Conservation (phyloP, 2,329 filamentous ascomycete genomes). For the Venturiaceae sp. region DNA sequence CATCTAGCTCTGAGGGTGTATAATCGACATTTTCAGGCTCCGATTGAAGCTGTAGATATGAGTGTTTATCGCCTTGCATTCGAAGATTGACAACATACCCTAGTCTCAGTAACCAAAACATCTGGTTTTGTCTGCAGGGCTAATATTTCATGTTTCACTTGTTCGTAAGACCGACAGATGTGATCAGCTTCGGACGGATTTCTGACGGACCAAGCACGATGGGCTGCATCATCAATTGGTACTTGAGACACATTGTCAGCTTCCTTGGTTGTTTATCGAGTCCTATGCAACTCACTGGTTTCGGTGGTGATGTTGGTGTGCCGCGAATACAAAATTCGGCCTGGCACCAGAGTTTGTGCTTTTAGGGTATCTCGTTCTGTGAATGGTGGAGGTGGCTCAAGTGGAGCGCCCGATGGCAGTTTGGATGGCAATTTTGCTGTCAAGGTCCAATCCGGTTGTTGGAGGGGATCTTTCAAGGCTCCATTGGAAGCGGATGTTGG, state of each 20-base stretch:
- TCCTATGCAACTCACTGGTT: neutral
- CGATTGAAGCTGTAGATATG: neutral
- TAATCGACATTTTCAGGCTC: neutral
- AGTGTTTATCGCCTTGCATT: neutral
- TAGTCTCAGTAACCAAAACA: neutral
- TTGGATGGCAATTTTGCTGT: conserved; percentile 19
- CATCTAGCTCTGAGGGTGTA: neutral
- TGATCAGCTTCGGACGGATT: conserved; percentile 2
- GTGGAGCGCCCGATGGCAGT: conserved; percentile 21
- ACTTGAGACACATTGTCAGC: neutral
- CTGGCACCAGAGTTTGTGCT: neutral
- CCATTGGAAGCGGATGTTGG: conserved; percentile 9
- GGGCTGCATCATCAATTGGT: neutral
- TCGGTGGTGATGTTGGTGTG: neutral
- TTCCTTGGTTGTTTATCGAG: neutral
- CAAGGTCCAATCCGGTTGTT: conserved; percentile 22
- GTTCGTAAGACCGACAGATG: conserved; percentile 9
- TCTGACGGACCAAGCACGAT: conserved; percentile 3
- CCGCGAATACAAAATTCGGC: neutral
- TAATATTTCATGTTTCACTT: conserved; percentile 7
- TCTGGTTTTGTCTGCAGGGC: conserved; percentile 2
- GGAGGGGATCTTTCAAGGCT: conserved; percentile 17
- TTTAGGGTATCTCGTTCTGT: neutral
- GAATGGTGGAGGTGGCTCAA: conserved; percentile 13
- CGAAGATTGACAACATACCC: neutral